Evolutionary conservation across 2,329 filamentous ascomycete genomes (phyloP).

Genomic region (Elsinoe perseae): DNA sequence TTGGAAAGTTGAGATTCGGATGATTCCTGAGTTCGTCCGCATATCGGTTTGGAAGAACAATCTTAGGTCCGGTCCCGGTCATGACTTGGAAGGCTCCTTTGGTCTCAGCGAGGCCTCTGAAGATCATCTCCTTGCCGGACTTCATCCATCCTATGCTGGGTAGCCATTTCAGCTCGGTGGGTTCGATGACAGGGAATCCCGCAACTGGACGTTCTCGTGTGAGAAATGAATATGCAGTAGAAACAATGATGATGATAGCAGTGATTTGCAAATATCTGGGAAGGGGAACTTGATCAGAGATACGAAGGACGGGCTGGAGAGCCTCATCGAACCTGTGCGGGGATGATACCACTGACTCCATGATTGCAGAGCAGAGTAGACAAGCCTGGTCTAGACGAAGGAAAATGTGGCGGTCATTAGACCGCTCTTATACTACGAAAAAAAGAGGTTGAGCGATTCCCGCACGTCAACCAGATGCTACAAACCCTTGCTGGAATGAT

Average conservation of each 20-base stretch:
- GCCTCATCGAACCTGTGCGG: slow-evolving; percentile 1
- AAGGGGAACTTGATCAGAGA: slow-evolving; percentile 3
- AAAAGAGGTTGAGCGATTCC: not conserved
- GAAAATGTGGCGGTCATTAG: not conserved
- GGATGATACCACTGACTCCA: not conserved
- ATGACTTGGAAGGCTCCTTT: slow-evolving; percentile 20
- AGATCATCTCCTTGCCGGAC: slow-evolving; percentile 14
- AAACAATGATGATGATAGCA: not conserved
- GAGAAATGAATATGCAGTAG: slow-evolving; percentile 13
- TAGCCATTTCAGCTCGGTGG: slow-evolving; percentile 13
- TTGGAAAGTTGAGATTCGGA: slow-evolving; percentile 20
- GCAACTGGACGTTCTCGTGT: slow-evolving; percentile 15
- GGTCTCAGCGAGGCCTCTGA: slow-evolving; percentile 3
- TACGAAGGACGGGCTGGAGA: slow-evolving; percentile 5
- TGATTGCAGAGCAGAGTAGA: not conserved
- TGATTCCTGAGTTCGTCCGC: slow-evolving; percentile 20
- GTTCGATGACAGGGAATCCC: slow-evolving; percentile 15
- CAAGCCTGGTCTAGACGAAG: too few relatives aligned
- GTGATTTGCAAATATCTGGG: slow-evolving; percentile 4
- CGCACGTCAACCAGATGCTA: not conserved
- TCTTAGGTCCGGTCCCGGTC: slow-evolving; percentile 19
- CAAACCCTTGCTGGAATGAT: not conserved
- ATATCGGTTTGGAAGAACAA: slow-evolving; percentile 22
- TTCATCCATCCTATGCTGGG: slow-evolving; percentile 14
- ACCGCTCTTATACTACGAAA: not conserved